Base-by-base conservation (phyloP, 768 basidiomycete genomes). In the Fistulinella prunicolor region DNA sequence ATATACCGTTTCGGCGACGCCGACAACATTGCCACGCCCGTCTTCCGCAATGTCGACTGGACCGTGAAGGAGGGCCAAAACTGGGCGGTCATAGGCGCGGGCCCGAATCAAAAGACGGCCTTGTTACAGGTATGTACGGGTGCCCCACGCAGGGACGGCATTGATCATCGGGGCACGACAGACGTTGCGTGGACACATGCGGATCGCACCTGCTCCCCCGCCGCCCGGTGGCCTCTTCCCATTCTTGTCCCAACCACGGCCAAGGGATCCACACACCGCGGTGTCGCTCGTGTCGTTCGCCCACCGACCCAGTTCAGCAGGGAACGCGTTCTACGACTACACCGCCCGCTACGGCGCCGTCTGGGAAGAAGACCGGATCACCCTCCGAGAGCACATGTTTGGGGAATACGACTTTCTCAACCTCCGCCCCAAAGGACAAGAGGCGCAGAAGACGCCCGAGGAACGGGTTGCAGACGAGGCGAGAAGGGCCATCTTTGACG, bases 271-370 rank as follows among this genome's bases (percentile, higher is more conserved):
- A 0, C 77, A 76, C 51, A 60, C 73, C 8, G 66, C 66, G 26
- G 61, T 89, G 28, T 70, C 75, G 14, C 63, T 82, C 28, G 85
- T 90, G 9, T 82, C 85, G 1, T 89, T 89, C 53, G 76, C 82
- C 0, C 82, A 86, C 51, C 76, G 82, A 16, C 71, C 76, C 1
- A 72, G 76, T 17, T 72, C 72, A 1, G 69, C 75, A 0, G 80
- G 80, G 0, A 83, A 85, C 8, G 88, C 79, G 10, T 98, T 98
- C 70, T 87, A 88, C 51, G 94, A 98, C 68, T 96, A 87, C 60
- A 88, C 92, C 0, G 92, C 94, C 3, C 82, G 94, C 3, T 98
- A 97, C 62, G 92, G 90, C 19, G 86, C 89, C 0, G 79, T 93
- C 32, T 74, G 87, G 16, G 94, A 95, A 16, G 89, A 86, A 60